These are phyloP conservation scores for Laetiporus sulphureus DNA, from an alignment of 1,284 basidiomycete species.

Conservation along the genomic window DNA sequence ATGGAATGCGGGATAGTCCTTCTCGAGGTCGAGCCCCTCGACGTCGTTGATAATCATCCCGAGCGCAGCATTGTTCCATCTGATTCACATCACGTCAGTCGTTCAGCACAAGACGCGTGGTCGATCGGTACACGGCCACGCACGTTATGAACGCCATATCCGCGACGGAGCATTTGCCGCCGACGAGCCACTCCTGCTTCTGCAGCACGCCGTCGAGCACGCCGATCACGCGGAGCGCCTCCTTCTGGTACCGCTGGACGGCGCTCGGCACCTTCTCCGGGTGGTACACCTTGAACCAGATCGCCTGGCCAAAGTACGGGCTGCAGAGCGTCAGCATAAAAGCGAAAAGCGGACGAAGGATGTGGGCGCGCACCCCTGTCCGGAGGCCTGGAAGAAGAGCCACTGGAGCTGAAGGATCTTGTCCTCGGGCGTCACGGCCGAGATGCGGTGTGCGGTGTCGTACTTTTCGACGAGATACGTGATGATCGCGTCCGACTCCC, in stretches of 20 bases:
- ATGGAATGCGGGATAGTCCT: not conserved
- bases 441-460: slow-evolving; percentile 14
- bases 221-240: slow-evolving; percentile 22
- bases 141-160: slow-evolving; percentile 13
- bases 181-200: slow-evolving; percentile 13
- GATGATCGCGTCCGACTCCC: slow-evolving; percentile 28
- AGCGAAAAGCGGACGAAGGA: not conserved
- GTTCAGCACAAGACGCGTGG: too few species aligned
- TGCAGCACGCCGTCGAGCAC: slow-evolving; percentile 22
- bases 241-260: slow-evolving; percentile 24
- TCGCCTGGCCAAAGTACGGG: slow-evolving; percentile 19
- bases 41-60: not conserved
- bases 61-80: slow-evolving; percentile 21
- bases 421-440: slow-evolving; percentile 15
- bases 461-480: slow-evolving; percentile 22
- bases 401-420: slow-evolving; percentile 18
- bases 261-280: slow-evolving; percentile 19
- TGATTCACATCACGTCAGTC: too few species aligned
- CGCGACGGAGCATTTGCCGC: slow-evolving; percentile 11
- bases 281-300: slow-evolving; percentile 21
- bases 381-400: slow-evolving; percentile 24
- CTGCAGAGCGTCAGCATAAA: slow-evolving; percentile 3
- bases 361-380: slow-evolving; percentile 16
- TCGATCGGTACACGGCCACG: not conserved
- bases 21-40: slow-evolving; percentile 2